Evolutionary conservation across 2,329 filamentous ascomycete genomes (phyloP), one percentile per base, ranked within the genome.

Genomic region (Blastomyces emzantsi): DNA sequence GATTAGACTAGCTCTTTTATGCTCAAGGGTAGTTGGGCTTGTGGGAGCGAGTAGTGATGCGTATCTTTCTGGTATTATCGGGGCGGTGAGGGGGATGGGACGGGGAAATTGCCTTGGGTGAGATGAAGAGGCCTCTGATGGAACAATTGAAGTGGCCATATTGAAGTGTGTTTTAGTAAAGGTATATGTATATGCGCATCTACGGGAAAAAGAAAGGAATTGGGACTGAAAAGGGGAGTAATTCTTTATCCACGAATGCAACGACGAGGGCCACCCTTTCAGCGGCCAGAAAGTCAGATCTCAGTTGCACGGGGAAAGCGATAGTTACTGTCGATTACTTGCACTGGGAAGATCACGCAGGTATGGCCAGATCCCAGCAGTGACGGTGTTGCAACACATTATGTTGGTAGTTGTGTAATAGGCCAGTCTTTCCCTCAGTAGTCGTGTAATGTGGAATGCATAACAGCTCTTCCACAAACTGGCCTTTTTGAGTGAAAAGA

Each of bases 51-150:
- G 57, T 15, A 60, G 28, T 39, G 57, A 47, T 15, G 57, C 57
- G 43, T 60, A 49, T 30, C 57, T 39, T 47, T 60, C 57, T 30
- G 57, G 57, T 22, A 60, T 60, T 33, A 28, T 33, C 22, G 57
- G 57, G 57, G 57, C 6, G 6, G 41, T 47, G 19, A 60, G 25
- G 15, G 57, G 13, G 2, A 13, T 8, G 30, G 57, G 36, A 17
- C 28, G 57, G 7, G 39, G 57, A 25, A n/a, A 28, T 25, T 28
- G 19, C 43, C 25, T 59, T 45, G 3, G 39, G 22, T 11, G 33
- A 41, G 56, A 43, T 59, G 56, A 58, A 22, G 33, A 58, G 15
- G 43, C 22, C 43, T 19, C 39, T 36, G 25, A 17, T 33, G 41
- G 33, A 17, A 43, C 3, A 7, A 43, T 57, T 39, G 55, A n/a